Conservation (phyloP, 768 basidiomycete species). For the Kwoniella dejecticola region DNA sequence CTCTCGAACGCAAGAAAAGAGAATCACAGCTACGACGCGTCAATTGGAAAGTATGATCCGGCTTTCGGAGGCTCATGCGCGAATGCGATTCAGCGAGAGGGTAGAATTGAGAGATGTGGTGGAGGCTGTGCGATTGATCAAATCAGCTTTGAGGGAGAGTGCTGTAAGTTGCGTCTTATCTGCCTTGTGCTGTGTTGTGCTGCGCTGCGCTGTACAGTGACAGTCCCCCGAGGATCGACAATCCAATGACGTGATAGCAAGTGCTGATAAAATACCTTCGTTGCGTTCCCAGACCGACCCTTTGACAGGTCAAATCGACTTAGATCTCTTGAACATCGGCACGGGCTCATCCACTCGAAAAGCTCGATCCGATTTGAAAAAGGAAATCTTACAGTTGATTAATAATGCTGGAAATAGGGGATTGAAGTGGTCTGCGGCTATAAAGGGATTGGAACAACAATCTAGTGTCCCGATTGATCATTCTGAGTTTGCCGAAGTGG, state of each 20-base stretch:
- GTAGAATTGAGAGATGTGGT: conserved; percentile 85
- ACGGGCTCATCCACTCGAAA: conserved; percentile 83
- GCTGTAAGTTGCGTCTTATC: conserved; percentile 48
- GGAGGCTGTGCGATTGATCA: conserved; percentile 92
- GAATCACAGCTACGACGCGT: conserved; percentile 96
- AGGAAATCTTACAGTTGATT: conserved; percentile 59
- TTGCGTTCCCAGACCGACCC: conserved; percentile 70
- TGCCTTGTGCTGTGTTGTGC: neutral
- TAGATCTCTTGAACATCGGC: conserved; percentile 92
- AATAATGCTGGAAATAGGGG: conserved; percentile 57
- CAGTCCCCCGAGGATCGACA: no score
- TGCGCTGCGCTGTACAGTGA: no score
- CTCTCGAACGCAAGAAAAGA: conserved; percentile 80
- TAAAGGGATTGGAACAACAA: conserved; percentile 77
- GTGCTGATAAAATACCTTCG: neutral
- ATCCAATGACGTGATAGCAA: no score
- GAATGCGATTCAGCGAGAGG: conserved; percentile 87
- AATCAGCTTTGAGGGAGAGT: conserved; percentile 85
- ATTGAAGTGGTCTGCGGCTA: conserved; percentile 78
- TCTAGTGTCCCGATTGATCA: conserved; percentile 77
- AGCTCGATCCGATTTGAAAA: conserved; percentile 84
- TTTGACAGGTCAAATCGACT: conserved; percentile 92
- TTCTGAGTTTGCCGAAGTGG: conserved; percentile 68
- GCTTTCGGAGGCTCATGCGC: conserved; percentile 90
- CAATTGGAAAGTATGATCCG: conserved; percentile 98